A percentile compares a stretch with the other conserved stretches of the same genome.
These are phyloP conservation scores for Colletotrichum somersetense DNA, from an alignment of 2,329 filamentous ascomycete genomes.

Conservation along the genomic window DNA sequence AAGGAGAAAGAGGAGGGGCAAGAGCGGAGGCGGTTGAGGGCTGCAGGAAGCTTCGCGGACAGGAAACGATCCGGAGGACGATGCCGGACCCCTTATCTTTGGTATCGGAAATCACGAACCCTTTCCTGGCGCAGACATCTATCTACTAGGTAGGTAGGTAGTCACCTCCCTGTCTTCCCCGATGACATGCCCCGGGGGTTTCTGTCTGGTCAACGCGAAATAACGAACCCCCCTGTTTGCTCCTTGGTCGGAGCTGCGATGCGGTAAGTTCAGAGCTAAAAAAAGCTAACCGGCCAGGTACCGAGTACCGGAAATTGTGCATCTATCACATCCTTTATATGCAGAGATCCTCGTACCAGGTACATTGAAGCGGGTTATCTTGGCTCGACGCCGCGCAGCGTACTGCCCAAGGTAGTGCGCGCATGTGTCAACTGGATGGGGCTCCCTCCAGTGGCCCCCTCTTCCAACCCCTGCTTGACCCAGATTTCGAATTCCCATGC, in stretches of 20 bases:
- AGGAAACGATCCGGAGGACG: constrained; percentile 16
- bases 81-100: constrained; percentile 36
- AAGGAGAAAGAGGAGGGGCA: background rate
- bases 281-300: constrained; percentile 19
- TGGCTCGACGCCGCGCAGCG: constrained; percentile 3
- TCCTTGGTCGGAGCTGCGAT: constrained; percentile 6
- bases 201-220: constrained; percentile 5
- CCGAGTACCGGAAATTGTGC: constrained; percentile 16
- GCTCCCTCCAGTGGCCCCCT: background rate
- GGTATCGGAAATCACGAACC: constrained; percentile 23
- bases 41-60: constrained; percentile 13
- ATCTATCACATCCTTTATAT: constrained; percentile 23
- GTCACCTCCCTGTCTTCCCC: background rate
- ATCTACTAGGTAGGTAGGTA: background rate
- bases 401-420: constrained; percentile 7
- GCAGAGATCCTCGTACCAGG: constrained; percentile 13
- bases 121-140: background rate
- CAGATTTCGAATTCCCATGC: constrained; percentile 11
- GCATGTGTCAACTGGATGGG: constrained; percentile 25
- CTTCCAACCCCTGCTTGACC: background rate
- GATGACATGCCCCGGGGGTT: background rate
- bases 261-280: constrained; percentile 7
- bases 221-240: background rate
- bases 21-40: constrained; percentile 2
- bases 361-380: constrained; percentile 11